Evolutionary conservation across 2,329 filamentous ascomycete genomes (phyloP).

Genomic region (Calonectria pseudoturangicola): DNA sequence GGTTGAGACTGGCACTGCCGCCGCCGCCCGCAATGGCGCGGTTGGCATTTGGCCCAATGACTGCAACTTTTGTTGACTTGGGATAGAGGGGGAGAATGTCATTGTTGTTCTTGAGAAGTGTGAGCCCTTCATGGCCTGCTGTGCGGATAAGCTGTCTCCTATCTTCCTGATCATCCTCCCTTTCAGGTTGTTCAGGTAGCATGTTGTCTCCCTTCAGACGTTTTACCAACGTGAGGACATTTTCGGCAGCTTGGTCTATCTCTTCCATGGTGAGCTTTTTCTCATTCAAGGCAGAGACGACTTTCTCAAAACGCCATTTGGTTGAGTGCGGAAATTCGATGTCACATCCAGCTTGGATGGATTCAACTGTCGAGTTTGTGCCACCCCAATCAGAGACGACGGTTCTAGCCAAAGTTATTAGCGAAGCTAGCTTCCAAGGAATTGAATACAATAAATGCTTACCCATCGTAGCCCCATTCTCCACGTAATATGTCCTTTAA

Average conservation of each 20-base stretch:
- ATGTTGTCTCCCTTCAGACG: slow-evolving; percentile 77
- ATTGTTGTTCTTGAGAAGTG: slow-evolving; percentile 78
- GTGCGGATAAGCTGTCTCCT: slow-evolving; percentile 76
- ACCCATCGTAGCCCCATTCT: slow-evolving; percentile 79
- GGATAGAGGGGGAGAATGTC: slow-evolving; percentile 74
- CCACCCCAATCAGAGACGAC: slow-evolving; percentile 78
- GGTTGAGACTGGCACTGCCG: slow-evolving; percentile 80
- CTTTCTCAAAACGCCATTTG: slow-evolving; percentile 75
- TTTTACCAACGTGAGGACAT: slow-evolving; percentile 76
- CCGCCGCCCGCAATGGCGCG: slow-evolving; percentile 80
- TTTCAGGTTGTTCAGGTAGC: slow-evolving; percentile 73
- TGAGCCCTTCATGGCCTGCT: slow-evolving; percentile 77
- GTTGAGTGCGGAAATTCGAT: slow-evolving; percentile 75
- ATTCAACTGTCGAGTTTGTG: slow-evolving; percentile 73
- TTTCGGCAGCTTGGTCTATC: slow-evolving; percentile 75
- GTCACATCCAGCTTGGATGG: slow-evolving; percentile 73
- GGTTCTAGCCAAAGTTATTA: slow-evolving; percentile 60
- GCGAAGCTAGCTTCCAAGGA: too few relatives aligned
- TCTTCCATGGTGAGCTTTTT: slow-evolving; percentile 68
- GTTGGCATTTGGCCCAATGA: slow-evolving; percentile 81
- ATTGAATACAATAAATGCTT: slow-evolving; percentile 43
- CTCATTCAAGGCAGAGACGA: slow-evolving; percentile 70
- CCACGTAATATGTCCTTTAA: slow-evolving; percentile 75
- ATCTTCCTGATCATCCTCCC: slow-evolving; percentile 73
- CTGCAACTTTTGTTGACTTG: slow-evolving; percentile 74